These are phyloP conservation scores for Amanita muscaria DNA, from an alignment of 768 basidiomycete species.

Conservation along the genomic window DNA sequence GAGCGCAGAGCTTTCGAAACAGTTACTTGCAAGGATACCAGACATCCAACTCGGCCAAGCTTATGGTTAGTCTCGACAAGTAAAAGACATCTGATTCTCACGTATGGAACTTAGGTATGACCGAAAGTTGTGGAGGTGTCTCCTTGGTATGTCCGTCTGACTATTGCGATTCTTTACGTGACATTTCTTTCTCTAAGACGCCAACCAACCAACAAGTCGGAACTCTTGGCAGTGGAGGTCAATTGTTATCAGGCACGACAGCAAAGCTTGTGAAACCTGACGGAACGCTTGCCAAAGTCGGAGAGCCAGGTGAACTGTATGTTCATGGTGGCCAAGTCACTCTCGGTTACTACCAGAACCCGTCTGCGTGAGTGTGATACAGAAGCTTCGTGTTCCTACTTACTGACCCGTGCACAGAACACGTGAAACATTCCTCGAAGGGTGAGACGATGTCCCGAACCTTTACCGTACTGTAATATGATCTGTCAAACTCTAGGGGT, in stretches of 20 bases:
- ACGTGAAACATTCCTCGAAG: slow-evolving; percentile 48
- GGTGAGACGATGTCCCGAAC: slow-evolving; percentile 26
- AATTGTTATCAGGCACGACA: slow-evolving; percentile 34
- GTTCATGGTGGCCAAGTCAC: slow-evolving; percentile 37
- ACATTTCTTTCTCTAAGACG: background rate
- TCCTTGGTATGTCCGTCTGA: slow-evolving; percentile 26
- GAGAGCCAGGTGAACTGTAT: slow-evolving; percentile 41
- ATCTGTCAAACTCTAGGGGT: slow-evolving; percentile 18
- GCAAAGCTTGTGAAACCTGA: slow-evolving; percentile 38
- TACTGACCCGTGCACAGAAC: slow-evolving; percentile 29
- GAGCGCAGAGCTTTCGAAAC: slow-evolving; percentile 38
- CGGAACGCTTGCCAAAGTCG: slow-evolving; percentile 31
- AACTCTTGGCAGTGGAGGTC: slow-evolving; percentile 33
- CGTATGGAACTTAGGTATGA: slow-evolving; percentile 15
- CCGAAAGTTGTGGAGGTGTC: slow-evolving; percentile 36
- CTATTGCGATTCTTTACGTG: background rate
- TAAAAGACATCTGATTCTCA: no score
- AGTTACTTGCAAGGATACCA: slow-evolving; percentile 38
- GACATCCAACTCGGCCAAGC: slow-evolving; percentile 47
- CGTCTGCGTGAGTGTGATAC: slow-evolving; percentile 35
- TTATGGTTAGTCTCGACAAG: slow-evolving; percentile 33
- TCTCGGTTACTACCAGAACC: slow-evolving; percentile 37
- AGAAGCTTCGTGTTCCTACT: slow-evolving; percentile 8
- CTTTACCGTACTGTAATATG: background rate
- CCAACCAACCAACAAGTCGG: slow-evolving; percentile 31